These are phyloP conservation scores for Hydnomerulius pinastri DNA, from an alignment of 768 basidiomycete species.

Conservation along the genomic window DNA sequence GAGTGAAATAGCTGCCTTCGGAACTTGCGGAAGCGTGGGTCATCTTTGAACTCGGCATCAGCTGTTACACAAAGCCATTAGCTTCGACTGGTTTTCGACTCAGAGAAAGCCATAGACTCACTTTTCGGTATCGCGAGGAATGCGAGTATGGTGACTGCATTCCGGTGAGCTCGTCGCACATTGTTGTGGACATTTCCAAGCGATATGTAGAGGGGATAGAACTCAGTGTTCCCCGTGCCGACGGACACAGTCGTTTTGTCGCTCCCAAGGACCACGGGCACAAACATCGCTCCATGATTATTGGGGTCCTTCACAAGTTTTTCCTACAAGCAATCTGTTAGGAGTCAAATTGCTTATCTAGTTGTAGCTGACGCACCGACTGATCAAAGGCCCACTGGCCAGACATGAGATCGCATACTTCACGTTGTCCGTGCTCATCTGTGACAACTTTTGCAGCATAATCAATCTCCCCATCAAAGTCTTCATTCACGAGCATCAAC, in stretches of 20 bases:
- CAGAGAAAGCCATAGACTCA: slow-evolving; percentile 10
- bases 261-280: slow-evolving; percentile 13
- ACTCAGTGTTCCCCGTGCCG: slow-evolving; percentile 8
- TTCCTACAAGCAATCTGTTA: slow-evolving; percentile 31
- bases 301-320: slow-evolving; percentile 17
- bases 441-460: background rate
- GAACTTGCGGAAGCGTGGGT: slow-evolving; percentile 33
- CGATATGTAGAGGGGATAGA: slow-evolving; percentile 13
- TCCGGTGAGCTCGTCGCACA: slow-evolving; percentile 5
- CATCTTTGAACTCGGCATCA: no score
- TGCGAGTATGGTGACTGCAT: slow-evolving; percentile 6
- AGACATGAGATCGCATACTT: background rate
- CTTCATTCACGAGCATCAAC: slow-evolving; percentile 24
- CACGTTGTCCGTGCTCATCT: background rate
- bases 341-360: no score
- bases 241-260: slow-evolving; percentile 16
- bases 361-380: background rate
- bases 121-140: slow-evolving; percentile 33
- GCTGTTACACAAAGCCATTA: slow-evolving; percentile 2
- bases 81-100: no score
- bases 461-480: slow-evolving; percentile 23
- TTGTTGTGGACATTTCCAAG: slow-evolving; percentile 14
- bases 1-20: slow-evolving; percentile 33
- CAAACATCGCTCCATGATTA: slow-evolving; percentile 14
- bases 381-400: slow-evolving; percentile 1